Conservation (phyloP, 129 eudicot genomes). For the Escallonia herrerae region DNA sequence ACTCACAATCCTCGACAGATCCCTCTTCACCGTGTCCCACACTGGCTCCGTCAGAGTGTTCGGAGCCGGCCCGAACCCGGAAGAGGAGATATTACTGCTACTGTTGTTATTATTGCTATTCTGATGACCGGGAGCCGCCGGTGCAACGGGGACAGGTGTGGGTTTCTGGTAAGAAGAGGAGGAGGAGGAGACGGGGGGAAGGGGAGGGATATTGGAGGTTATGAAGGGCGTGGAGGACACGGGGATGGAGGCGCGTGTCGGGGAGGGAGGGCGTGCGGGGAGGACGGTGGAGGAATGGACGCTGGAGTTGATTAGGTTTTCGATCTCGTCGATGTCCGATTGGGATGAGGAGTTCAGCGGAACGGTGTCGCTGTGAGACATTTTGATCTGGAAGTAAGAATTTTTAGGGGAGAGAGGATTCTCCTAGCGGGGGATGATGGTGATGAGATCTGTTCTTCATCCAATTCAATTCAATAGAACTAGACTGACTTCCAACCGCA, state of each 20-base stretch:
- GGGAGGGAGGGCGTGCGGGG: conserved; percentile 79
- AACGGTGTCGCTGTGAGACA: conserved; percentile 63
- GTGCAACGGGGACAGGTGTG: conserved; percentile 3
- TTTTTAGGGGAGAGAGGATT: too few species aligned
- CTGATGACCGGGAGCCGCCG: neutral
- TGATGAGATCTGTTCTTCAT: too few species aligned
- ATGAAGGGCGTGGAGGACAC: conserved; percentile 42
- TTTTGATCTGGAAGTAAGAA: conserved; percentile 1
- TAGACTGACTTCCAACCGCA: too few species aligned
- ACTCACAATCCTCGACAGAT: conserved; percentile 79
- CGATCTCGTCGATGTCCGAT: conserved; percentile 97
- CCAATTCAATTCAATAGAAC: too few species aligned
- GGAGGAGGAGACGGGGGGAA: conserved; percentile 30
- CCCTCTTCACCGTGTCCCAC: conserved; percentile 93
- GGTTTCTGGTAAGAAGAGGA: conserved; percentile 9
- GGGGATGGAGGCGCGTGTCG: conserved; percentile 57
- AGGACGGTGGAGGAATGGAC: conserved; percentile 35
- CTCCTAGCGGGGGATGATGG: too few species aligned
- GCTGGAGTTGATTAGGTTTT: conserved; percentile 60
- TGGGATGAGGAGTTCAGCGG: conserved; percentile 80
- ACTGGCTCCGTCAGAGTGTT: conserved; percentile 93
- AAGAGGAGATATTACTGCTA: neutral
- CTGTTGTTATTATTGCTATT: neutral
- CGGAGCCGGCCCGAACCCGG: conserved; percentile 74
- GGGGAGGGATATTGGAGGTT: conserved; percentile 45